These are phyloP conservation scores for Phytophthora pisi DNA, from an alignment of 352 stramenopile genomes.

Conservation along the genomic window DNA sequence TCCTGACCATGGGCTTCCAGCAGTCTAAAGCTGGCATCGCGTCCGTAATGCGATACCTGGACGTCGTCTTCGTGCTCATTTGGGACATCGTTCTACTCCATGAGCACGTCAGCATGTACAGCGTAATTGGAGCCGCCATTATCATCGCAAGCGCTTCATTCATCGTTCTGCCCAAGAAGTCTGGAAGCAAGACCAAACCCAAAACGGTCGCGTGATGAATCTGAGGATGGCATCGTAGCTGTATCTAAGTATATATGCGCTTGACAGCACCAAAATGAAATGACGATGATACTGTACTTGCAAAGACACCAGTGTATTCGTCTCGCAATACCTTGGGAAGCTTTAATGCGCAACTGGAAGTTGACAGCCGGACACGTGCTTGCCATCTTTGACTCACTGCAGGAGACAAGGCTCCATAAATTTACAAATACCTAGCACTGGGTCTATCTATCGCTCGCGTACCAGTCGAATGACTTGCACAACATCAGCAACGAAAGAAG, in stretches of 20 bases:
- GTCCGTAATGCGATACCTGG: constrained; percentile 78
- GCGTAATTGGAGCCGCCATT: constrained; percentile 58
- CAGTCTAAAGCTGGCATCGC: constrained; percentile 76
- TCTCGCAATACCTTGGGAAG: constrained; percentile 13
- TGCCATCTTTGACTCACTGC: constrained; percentile 13
- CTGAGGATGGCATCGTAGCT: not conserved
- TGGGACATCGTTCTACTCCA: constrained; percentile 59
- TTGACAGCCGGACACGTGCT: constrained; percentile 16
- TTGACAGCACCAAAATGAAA: not conserved
- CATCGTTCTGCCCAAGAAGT: constrained; percentile 51
- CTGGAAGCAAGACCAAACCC: constrained; percentile 6
- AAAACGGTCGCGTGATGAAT: constrained; percentile 28
- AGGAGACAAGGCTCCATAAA: constrained; percentile 19
- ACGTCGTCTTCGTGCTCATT: constrained; percentile 78
- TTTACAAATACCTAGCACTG: constrained; percentile 34
- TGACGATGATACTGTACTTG: constrained; percentile 2
- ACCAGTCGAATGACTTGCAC: not conserved
- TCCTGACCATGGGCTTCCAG: constrained; percentile 79
- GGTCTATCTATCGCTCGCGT: constrained; percentile 11
- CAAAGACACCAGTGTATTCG: constrained; percentile 15
- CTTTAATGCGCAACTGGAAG: constrained; percentile 18
- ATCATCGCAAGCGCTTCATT: constrained; percentile 61
- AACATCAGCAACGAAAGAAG: not conserved
- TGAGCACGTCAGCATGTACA: constrained; percentile 66
- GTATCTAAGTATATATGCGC: constrained; percentile 1